phyloP scores from a whole-genome alignment of 768 basidiomycete genomes.

The Pholiota microspora region DNA sequence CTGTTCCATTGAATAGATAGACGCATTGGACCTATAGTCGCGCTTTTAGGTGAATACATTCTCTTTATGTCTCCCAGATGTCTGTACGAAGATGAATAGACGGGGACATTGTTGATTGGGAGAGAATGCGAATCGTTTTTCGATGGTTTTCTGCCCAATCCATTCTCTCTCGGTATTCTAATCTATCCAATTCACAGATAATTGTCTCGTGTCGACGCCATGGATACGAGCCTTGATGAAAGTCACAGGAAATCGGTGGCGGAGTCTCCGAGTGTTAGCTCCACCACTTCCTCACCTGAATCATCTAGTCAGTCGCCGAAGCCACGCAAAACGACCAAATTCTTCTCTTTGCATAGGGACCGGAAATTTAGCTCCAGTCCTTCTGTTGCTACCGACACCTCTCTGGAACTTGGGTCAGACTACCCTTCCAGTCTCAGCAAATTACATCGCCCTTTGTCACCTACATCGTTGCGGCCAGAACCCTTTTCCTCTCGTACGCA shows the following conservation, averaged over 20 bases:
- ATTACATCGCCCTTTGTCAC: slow-evolving; percentile 33
- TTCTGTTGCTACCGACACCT: not conserved
- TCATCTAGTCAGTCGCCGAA: slow-evolving; percentile 19
- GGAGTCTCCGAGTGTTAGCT: slow-evolving; percentile 22
- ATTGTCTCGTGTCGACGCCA: not conserved
- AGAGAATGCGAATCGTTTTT: too few relatives aligned
- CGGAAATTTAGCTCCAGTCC: slow-evolving; percentile 29
- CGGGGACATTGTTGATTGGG: too few relatives aligned
- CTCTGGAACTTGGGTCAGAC: slow-evolving; percentile 37
- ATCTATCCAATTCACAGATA: not conserved
- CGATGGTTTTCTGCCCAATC: not conserved
- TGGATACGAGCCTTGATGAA: slow-evolving; percentile 34
- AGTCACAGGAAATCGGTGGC: slow-evolving; percentile 30
- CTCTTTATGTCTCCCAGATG: too few relatives aligned
- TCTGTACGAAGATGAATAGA: too few relatives aligned
- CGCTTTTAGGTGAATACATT: too few relatives aligned
- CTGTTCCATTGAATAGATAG: too few relatives aligned
- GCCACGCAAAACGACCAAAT: slow-evolving; percentile 31
- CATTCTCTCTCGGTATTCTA: too few relatives aligned
- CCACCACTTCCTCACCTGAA: slow-evolving; percentile 26
- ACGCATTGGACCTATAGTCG: too few relatives aligned
- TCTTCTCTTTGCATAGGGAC: slow-evolving; percentile 32
- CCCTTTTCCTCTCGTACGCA: slow-evolving; percentile 36
- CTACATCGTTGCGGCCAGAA: not conserved
- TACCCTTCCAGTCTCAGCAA: slow-evolving; percentile 67